These are phyloP conservation scores for Paecilomyces dactylethromorphus DNA, from an alignment of 2,329 filamentous ascomycete species.

Conservation along the genomic window DNA sequence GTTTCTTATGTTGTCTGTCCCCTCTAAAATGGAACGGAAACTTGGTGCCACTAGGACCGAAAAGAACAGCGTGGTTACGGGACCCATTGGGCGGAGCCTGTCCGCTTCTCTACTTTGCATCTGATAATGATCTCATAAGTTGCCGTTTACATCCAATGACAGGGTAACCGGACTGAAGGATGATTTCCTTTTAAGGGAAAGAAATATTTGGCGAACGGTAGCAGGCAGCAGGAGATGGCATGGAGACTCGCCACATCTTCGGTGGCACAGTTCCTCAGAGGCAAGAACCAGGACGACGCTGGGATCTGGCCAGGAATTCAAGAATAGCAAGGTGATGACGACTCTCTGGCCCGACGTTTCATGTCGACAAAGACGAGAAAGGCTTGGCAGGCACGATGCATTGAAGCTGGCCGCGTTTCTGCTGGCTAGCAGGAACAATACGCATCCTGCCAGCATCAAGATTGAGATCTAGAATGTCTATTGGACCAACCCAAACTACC, in stretches of 20 bases:
- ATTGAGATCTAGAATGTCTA: background rate
- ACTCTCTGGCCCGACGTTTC: background rate
- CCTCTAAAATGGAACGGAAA: background rate
- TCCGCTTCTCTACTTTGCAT: background rate
- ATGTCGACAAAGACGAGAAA: background rate
- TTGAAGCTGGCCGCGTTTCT: background rate
- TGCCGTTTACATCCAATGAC: background rate
- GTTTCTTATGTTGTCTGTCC: background rate
- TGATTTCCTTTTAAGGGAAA: background rate
- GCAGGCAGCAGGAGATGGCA: background rate
- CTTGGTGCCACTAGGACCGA: background rate
- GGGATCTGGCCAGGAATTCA: background rate
- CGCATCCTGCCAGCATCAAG: background rate
- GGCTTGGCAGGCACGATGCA: background rate
- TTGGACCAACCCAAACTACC: background rate
- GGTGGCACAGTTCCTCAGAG: background rate
- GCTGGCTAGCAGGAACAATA: background rate
- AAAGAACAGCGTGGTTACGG: background rate
- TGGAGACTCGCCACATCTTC: background rate
- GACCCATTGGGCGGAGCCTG: background rate
- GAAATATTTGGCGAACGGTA: background rate
- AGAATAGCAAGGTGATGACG: background rate
- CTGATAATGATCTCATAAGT: background rate
- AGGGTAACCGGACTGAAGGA: background rate
- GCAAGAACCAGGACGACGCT: background rate